These are phyloP conservation scores for Salisapilia sapeloensis DNA, from an alignment of 352 stramenopile genomes.

Conservation along the genomic window DNA sequence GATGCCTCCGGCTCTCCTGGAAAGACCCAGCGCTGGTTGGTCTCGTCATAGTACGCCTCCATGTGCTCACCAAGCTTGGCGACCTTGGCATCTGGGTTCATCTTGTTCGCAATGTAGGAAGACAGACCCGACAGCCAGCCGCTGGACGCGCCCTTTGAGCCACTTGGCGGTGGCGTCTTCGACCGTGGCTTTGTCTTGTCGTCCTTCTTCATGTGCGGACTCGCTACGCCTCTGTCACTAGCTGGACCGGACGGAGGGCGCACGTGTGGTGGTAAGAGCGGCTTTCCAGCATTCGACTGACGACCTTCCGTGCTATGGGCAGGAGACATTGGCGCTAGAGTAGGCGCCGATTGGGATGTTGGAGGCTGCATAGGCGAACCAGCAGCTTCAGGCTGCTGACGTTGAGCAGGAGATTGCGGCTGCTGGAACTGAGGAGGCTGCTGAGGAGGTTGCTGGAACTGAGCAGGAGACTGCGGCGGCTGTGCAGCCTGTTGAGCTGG, in stretches of 20 bases:
- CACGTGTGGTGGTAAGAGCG: no score
- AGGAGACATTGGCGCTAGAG: no score
- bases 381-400: no score
- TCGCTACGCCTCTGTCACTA: conserved; percentile 57
- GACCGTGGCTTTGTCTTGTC: conserved; percentile 39
- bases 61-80: conserved; percentile 61
- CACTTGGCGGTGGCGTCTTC: conserved; percentile 67
- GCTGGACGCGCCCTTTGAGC: conserved; percentile 28
- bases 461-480: no score
- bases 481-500: no score
- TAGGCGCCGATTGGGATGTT: no score
- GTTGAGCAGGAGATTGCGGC: no score
- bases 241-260: conserved; percentile 31
- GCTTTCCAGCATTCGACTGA: no score
- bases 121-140: conserved; percentile 22
- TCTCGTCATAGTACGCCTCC: conserved; percentile 69
- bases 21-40: conserved; percentile 80
- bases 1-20: conserved; percentile 38
- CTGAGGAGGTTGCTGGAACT: no score
- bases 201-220: conserved; percentile 46
- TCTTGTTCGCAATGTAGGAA: conserved; percentile 46
- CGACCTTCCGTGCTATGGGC: no score
- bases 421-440: no score
- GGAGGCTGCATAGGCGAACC: no score
- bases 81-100: conserved; percentile 73